phyloP scores from a whole-genome alignment of 306 rosid species.

The cucumber (Cucumis sativus) region Cucumber_9930_V3 NC_026660.2:20320501-20321000 shows the following conservation, averaged over 20 bases:
- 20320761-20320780: conserved; percentile 59
- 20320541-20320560: not conserved
- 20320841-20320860: conserved; percentile 80
- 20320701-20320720: conserved; percentile 23
- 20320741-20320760: conserved; percentile 23
- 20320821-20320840: conserved; percentile 73
- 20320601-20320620: conserved; percentile 25
- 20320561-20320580: conserved; percentile 43
- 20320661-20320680: conserved; percentile 32
- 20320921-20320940: conserved; percentile 97
- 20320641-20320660: conserved; percentile 64
- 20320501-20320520: conserved; percentile 68
- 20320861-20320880: conserved; percentile 94
- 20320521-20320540: conserved; percentile 26
- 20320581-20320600: conserved; percentile 16
- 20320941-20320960: conserved; percentile 98
- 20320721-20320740: conserved; percentile 2
- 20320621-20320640: conserved; percentile 34
- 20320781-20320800: conserved; percentile 50
- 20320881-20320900: conserved; percentile 81
- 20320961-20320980: conserved; percentile 94
- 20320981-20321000: conserved; percentile 93
- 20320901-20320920: conserved; percentile 87
- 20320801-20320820: conserved; percentile 73
- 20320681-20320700: conserved; percentile 38